Percentiles rank a stretch among this genome's conserved stretches.
phyloP scores from a whole-genome alignment of 2,329 filamentous ascomycete species.

The Venturia aucupariae region DNA sequence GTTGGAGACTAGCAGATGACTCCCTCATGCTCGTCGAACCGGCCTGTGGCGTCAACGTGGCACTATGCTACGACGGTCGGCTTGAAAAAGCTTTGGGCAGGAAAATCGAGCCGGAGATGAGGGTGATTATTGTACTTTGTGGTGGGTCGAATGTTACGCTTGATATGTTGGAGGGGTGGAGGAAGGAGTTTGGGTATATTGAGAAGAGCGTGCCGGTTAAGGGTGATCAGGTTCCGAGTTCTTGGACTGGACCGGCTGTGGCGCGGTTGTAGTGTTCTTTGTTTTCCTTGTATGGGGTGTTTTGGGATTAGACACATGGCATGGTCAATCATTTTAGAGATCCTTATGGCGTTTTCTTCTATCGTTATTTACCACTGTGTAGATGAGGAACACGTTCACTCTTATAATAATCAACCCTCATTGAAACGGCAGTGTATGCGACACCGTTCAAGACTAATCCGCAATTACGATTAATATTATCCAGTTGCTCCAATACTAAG shows the following conservation, averaged over 20 bases:
- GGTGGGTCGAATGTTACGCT: conserved; percentile 50
- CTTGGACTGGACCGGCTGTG: not conserved
- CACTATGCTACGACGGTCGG: conserved; percentile 52
- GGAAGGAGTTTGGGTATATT: conserved; percentile 4
- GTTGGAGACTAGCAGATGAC: conserved; percentile 70
- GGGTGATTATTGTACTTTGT: conserved; percentile 78
- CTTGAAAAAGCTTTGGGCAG: conserved; percentile 52
- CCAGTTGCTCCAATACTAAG: too few species aligned
- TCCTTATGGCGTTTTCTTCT: too few species aligned
- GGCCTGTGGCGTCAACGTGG: conserved; percentile 74
- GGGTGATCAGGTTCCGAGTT: not conserved
- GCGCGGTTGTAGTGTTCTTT: not conserved
- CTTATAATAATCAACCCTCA: too few species aligned
- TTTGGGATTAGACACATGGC: too few species aligned
- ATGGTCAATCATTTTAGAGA: not conserved
- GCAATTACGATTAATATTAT: too few species aligned
- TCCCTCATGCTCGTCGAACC: conserved; percentile 73
- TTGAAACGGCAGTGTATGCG: too few species aligned
- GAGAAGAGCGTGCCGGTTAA: not conserved
- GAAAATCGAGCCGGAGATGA: conserved; percentile 54
- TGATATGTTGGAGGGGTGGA: conserved; percentile 41
- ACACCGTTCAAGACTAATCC: too few species aligned
- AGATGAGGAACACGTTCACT: too few species aligned
- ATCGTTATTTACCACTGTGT: too few species aligned
- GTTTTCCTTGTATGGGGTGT: not conserved